phyloP scores from a whole-genome alignment of 139 green algal genomes.

The Yamagishiella unicocca region DNA sequence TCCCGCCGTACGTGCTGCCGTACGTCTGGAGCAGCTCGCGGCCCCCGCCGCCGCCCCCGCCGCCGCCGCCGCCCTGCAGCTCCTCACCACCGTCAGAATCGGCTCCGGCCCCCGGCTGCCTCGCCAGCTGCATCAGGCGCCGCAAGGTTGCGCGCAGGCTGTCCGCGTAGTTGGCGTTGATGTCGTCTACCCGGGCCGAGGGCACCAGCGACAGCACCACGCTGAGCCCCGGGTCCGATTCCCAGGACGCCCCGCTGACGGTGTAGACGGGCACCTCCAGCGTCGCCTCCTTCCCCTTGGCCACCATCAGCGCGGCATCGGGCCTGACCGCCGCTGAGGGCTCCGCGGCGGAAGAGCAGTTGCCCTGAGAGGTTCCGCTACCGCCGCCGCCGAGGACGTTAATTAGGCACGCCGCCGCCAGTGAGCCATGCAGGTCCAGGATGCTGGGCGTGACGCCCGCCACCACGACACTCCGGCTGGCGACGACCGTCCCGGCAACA shows the following conservation, averaged over 20 bases:
- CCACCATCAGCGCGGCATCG: neutral
- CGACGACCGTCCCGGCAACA: neutral
- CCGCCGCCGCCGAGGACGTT: neutral
- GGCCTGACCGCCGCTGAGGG: neutral
- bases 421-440: neutral
- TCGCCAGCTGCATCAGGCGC: neutral
- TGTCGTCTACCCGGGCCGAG: neutral
- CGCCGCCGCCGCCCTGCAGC: neutral
- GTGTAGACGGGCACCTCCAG: constrained; percentile 33
- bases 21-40: neutral
- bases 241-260: neutral
- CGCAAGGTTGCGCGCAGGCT: neutral
- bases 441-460: neutral
- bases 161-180: neutral
- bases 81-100: neutral
- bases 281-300: neutral
- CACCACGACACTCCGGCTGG: neutral
- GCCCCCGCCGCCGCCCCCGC: neutral
- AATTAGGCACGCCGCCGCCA: constrained; percentile 4
- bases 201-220: constrained; percentile 49
- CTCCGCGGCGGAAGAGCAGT: neutral
- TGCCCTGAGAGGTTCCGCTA: neutral
- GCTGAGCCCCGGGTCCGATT: constrained; percentile 29
- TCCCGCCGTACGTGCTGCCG: constrained; percentile 9
- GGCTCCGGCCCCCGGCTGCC: too few species aligned